These are phyloP conservation scores for Pouteria campechiana DNA, from an alignment of 179 eudicot genomes.

Conservation along the genomic window DNA sequence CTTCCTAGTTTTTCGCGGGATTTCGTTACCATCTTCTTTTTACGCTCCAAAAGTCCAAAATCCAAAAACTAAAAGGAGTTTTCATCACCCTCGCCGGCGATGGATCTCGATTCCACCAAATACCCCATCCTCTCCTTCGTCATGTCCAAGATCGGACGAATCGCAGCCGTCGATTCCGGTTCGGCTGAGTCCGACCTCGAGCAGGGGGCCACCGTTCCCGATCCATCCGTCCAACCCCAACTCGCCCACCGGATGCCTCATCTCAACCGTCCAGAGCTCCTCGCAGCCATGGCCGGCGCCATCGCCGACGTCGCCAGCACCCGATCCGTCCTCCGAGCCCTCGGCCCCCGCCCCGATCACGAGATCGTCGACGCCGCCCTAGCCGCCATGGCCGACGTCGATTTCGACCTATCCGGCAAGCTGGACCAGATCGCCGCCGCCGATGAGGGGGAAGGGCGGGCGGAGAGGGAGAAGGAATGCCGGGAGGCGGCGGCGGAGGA, in stretches of 20 bases:
- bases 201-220: no score
- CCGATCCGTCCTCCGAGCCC: constrained; percentile 43
- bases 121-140: constrained; percentile 63
- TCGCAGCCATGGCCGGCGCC: constrained; percentile 53
- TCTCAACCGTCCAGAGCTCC: constrained; percentile 52
- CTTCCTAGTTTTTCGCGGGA: no score
- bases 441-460: constrained; percentile 15
- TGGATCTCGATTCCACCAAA: constrained; percentile 57
- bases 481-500: constrained; percentile 36
- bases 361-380: constrained; percentile 59
- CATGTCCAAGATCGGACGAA: constrained; percentile 42
- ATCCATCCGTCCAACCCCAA: no score
- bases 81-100: constrained; percentile 7
- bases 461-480: constrained; percentile 14
- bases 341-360: constrained; percentile 79
- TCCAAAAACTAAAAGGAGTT: constrained; percentile 60
- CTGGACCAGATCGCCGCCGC: constrained; percentile 33
- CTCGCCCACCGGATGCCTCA: constrained; percentile 63
- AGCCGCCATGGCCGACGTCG: constrained; percentile 37
- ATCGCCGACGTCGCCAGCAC: constrained; percentile 62
- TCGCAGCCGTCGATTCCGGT: constrained; percentile 16
- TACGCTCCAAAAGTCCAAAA: constrained; percentile 71
- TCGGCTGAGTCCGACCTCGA: constrained; percentile 39
- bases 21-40: no score
- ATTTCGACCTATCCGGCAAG: constrained; percentile 13